Evolutionary conservation across 2,329 filamentous ascomycete genomes (phyloP).

Genomic region (Trichoderma koningii): DNA sequence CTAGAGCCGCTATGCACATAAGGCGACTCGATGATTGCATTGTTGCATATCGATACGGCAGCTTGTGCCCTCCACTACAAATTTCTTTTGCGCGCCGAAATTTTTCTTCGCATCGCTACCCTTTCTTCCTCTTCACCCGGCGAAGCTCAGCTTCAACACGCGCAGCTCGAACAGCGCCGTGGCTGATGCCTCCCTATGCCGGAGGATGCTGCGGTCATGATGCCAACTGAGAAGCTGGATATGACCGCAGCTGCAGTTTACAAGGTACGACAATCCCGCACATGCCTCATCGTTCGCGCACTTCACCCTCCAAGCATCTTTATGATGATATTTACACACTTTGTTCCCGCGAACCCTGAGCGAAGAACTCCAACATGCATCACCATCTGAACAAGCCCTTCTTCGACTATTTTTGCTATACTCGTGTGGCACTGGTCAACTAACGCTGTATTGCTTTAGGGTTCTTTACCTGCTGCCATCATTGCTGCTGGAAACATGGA

Average conservation of each 20-base stretch:
- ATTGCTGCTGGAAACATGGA: neutral
- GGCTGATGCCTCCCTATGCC: conserved; percentile 1
- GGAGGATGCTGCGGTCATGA: neutral
- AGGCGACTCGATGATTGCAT: neutral
- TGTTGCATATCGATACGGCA: conserved; percentile 25
- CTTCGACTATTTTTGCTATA: conserved; percentile 29
- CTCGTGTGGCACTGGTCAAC: neutral
- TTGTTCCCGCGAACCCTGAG: conserved; percentile 64
- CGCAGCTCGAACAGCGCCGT: neutral
- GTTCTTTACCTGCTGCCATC: neutral
- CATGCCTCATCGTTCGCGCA: conserved; percentile 19
- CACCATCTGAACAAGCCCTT: conserved; percentile 64
- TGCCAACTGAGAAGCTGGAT: neutral
- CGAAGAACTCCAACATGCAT: conserved; percentile 68
- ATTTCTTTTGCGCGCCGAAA: conserved; percentile 17
- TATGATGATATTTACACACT: conserved; percentile 58
- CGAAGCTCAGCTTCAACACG: neutral
- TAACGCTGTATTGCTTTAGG: conserved; percentile 7
- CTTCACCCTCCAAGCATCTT: conserved; percentile 12
- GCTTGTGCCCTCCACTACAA: conserved; percentile 16
- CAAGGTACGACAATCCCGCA: conserved; percentile 4
- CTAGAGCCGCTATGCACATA: conserved; percentile 8
- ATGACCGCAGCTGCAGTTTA: conserved; percentile 2
- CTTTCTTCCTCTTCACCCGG: conserved; percentile 7
- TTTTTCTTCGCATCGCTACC: conserved; percentile 3